Percentiles rank a stretch among this genome's conserved stretches.
Conservation (phyloP, 257 asterid genomes). For the Verbena officinalis region DNA sequence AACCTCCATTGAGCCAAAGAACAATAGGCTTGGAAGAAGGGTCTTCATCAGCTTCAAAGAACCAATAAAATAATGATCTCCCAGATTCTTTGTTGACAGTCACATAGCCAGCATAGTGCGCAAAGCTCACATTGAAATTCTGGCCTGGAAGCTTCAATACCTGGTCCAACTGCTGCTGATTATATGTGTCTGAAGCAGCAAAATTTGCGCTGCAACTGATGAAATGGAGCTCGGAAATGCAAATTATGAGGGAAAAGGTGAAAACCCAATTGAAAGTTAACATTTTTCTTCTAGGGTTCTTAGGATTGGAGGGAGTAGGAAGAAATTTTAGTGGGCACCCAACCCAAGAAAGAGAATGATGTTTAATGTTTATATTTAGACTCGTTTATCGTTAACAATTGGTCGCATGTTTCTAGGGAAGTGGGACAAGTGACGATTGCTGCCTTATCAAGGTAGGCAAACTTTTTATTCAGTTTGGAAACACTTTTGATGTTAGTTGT, state of each 20-base stretch:
- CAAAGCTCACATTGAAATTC: constrained; percentile 72
- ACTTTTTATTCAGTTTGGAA: too few species aligned
- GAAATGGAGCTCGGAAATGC: constrained; percentile 35
- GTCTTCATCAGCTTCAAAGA: constrained; percentile 86
- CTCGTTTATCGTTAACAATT: background rate
- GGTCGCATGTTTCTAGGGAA: background rate
- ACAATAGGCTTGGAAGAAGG: constrained; percentile 88
- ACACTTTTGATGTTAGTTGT: too few species aligned
- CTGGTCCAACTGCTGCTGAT: constrained; percentile 59
- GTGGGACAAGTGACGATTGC: too few species aligned
- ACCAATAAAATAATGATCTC: constrained; percentile 84
- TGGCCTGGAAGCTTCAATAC: constrained; percentile 77
- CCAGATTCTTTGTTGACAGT: constrained; percentile 73
- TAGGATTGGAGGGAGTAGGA: constrained; percentile 14
- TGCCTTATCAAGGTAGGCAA: too few species aligned
- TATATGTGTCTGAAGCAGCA: constrained; percentile 34
- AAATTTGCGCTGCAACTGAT: constrained; percentile 30
- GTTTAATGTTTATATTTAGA: background rate
- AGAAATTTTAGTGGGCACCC: constrained; percentile 9
- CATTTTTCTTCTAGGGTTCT: constrained; percentile 58
- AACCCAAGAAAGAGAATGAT: background rate
- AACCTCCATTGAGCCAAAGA: constrained; percentile 99
- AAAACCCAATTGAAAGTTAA: constrained; percentile 47
- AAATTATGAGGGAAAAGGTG: constrained; percentile 34
- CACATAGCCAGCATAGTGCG: constrained; percentile 74